Evolutionary conservation across 768 basidiomycete species (phyloP), one percentile per base, ranked within the genome.

Genomic region (Suillus plorans): DNA sequence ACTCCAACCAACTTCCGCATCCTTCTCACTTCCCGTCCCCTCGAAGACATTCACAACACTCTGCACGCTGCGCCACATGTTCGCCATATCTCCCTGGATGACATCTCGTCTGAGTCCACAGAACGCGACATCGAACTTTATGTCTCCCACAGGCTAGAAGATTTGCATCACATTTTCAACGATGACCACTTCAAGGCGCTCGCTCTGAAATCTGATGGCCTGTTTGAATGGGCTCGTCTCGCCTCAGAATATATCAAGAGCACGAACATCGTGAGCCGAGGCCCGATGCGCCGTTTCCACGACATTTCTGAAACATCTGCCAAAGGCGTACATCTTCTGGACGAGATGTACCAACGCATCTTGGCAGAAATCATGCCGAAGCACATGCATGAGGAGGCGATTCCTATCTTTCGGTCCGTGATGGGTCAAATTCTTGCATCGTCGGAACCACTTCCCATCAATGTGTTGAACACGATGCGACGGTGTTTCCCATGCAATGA

Each of bases 1-100:
- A 14, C 34, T 62, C 13, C 68, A 64, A 1, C 69, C 63, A 2
- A 52, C 66, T 5, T 69, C 22, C 61, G 68, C 25, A 66, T 72
- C 39, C 44, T 72, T 14, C 41, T 72, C 45, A 69, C 71, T 3
- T 66, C 66, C n/a, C 68, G 68, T 3, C 56, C 42, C 12, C 50
- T 63, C 0, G 31, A 62, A 0, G 62, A 66, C 25, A 60, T 72
- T 12, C 31, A 60, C 8, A 44, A 47, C 7, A 49, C 25, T 5
- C 63, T 72, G 34, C 64, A 67, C 12, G 42, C 55, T 6, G 55
- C 31, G 16, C 14, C 22, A 18, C 50, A 63, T 36, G 64, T 65
- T 31, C 45, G 42, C 5, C 62, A 12, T 14, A 1, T 45, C 13
- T 42, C 64, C 25, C 8, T 64, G 50, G 64, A 64, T 36, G 52